Evolutionary conservation across 208 protist genomes (phyloP).

Genomic region (Acanthamoeba royreba): DNA sequence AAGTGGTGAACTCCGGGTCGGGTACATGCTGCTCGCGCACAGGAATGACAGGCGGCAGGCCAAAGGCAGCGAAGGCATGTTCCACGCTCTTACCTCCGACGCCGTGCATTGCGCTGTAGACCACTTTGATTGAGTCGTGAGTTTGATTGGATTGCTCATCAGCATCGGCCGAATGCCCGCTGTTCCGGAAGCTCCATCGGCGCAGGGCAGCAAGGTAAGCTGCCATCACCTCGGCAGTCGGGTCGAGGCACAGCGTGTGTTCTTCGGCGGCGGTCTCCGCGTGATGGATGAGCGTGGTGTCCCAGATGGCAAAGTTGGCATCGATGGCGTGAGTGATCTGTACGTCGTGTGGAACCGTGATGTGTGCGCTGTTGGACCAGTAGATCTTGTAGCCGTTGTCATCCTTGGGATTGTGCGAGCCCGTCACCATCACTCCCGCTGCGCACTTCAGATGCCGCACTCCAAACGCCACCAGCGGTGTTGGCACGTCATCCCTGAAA

Average conservation of each 20-base stretch:
- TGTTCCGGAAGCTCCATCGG: neutral
- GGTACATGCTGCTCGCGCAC: slow-evolving; percentile 83
- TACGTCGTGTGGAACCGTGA: slow-evolving; percentile 90
- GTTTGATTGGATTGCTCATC: neutral
- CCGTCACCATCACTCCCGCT: slow-evolving; percentile 95
- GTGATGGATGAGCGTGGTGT: neutral
- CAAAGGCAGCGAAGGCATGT: slow-evolving; percentile 79
- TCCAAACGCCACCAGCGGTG: slow-evolving; percentile 59
- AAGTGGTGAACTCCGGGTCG: slow-evolving; percentile 96
- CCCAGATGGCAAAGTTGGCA: slow-evolving; percentile 83
- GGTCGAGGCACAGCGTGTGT: slow-evolving; percentile 1
- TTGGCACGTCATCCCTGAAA: neutral
- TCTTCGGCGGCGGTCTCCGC: neutral
- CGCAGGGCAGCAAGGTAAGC: neutral
- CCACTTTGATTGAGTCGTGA: slow-evolving; percentile 44
- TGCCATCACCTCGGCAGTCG: neutral
- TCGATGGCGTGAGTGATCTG: slow-evolving; percentile 89
- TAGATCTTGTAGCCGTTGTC: slow-evolving; percentile 99
- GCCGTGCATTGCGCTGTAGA: slow-evolving; percentile 90
- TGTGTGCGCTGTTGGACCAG: slow-evolving; percentile 89
- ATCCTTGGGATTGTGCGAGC: slow-evolving; percentile 97
- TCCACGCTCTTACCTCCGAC: slow-evolving; percentile 88
- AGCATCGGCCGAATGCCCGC: neutral
- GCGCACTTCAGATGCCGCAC: slow-evolving; percentile 59
- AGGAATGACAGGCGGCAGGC: slow-evolving; percentile 66